A percentile compares a stretch with the other conserved stretches of the same genome.
Conservation (phyloP, 2,329 filamentous ascomycete species). For the Cordyceps javanica region DNA sequence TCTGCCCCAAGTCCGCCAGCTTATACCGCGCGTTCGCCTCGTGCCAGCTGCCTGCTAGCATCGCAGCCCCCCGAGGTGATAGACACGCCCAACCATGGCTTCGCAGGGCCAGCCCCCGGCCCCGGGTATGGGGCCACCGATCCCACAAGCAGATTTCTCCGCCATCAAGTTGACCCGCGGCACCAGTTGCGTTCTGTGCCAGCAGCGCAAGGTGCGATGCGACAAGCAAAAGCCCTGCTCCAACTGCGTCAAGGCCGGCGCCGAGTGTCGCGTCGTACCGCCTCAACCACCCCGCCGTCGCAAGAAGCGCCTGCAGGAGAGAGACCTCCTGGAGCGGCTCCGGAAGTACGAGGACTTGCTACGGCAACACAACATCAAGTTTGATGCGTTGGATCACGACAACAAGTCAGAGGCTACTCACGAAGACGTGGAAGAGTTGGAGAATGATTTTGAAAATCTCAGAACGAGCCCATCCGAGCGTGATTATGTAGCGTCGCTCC, state of each 20-base stretch:
- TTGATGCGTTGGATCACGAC: conserved; percentile 30
- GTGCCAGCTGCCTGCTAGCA: background rate
- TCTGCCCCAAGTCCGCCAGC: background rate
- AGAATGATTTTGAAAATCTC: conserved; percentile 48
- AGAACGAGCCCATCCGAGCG: conserved; percentile 46
- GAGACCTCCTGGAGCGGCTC: conserved; percentile 63
- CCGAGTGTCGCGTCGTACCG: conserved; percentile 55
- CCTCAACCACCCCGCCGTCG: conserved; percentile 51
- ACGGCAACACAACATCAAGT: conserved; percentile 59
- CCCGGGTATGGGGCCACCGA: conserved; percentile 3
- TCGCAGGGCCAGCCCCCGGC: conserved; percentile 5
- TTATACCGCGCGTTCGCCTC: background rate
- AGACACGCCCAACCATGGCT: conserved; percentile 6
- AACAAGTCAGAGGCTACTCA: conserved; percentile 21
- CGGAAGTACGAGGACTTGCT: conserved; percentile 62
- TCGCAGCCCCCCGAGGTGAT: background rate
- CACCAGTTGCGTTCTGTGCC: conserved; percentile 64
- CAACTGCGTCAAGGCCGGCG: conserved; percentile 58
- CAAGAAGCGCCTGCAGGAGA: conserved; percentile 62
- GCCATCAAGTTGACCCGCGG: conserved; percentile 51
- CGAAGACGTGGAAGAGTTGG: conserved; percentile 51
- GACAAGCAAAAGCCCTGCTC: conserved; percentile 66
- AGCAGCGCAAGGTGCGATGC: conserved; percentile 70
- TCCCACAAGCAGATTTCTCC: conserved; percentile 31
- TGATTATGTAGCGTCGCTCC: conserved; percentile 21